A percentile compares a stretch with the other conserved stretches of the same genome.
Conservation (phyloP, 768 basidiomycete genomes). For the Daedaleopsis sinensis region DNA sequence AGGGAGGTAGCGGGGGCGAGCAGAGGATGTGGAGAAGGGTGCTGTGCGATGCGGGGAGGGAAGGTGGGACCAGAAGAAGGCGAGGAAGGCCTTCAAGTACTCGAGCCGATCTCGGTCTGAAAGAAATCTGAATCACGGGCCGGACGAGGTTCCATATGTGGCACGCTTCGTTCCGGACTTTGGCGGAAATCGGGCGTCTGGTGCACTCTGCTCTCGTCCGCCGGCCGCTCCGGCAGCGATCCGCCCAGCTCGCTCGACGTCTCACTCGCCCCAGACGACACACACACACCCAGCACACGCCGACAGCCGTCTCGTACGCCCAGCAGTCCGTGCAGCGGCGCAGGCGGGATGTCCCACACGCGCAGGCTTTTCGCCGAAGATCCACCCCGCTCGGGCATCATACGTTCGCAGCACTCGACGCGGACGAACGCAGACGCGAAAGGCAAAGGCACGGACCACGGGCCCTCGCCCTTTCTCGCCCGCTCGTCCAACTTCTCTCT, state of each 20-base stretch:
- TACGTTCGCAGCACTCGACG: background rate
- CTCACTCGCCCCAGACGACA: background rate
- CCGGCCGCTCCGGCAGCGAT: background rate
- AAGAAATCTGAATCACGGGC: slow-evolving; percentile 20
- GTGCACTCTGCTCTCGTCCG: background rate
- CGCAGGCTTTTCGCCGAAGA: slow-evolving; percentile 13
- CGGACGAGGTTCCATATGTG: slow-evolving; percentile 13
- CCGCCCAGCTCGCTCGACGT: background rate
- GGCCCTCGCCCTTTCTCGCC: slow-evolving; percentile 1
- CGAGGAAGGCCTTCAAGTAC: slow-evolving; percentile 15
- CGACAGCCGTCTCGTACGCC: background rate
- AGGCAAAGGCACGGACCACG: slow-evolving; percentile 3
- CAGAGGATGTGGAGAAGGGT: background rate
- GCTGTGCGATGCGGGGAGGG: background rate
- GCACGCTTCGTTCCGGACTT: slow-evolving; percentile 10
- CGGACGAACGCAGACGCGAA: slow-evolving; percentile 8
- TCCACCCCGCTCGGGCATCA: slow-evolving; percentile 9
- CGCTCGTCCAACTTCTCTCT: slow-evolving; percentile 9
- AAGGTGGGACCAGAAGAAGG: slow-evolving; percentile 6
- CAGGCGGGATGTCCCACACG: slow-evolving; percentile 11
- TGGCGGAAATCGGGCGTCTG: slow-evolving; percentile 9
- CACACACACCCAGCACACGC: background rate
- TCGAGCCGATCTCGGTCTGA: slow-evolving; percentile 5
- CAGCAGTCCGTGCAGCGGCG: background rate
- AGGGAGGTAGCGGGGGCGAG: too few species aligned